Evolutionary conservation across 2,329 filamentous ascomycete genomes (phyloP), one percentile per base, ranked within the genome.

Genomic region (Colletotrichum melonis): DNA sequence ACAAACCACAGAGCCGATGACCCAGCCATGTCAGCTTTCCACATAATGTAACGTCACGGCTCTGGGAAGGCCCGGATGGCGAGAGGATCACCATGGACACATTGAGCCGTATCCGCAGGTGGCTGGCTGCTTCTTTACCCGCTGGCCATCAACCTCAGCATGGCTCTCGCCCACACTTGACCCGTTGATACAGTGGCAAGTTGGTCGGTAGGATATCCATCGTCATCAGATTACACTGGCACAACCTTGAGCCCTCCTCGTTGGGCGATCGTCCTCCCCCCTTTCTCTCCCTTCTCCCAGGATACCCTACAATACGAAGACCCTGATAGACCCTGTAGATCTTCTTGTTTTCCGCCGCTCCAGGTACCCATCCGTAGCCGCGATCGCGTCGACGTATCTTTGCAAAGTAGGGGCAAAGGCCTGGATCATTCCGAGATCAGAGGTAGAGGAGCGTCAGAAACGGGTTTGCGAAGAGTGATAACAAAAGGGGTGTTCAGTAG

Each of bases 1-100:
- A 7, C 7, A n/a, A 49, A 7, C 42, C 19, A 49, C 19, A n/a
- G 42, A 8, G 19, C 16, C 42, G 32, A 35, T 35, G 32, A 35
- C 5, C 9, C 54, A 42, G 38, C 57, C 28, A 52, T 59, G 66
- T 46, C 55, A 64, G n/a, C 38, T 24, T 42, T 42, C 57, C 22
- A n/a, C n/a, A 46, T 5, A 30, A 72, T 72, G 54, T 32, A 28
- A 69, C 66, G 35, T 46, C 49, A 32, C 35, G 65, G 59, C 54
- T 46, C 7, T 32, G 54, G 30, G 32, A 30, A 46, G 38, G 52
- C n/a, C 52, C 52, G 42, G 42, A 49, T 19, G 38, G 54, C 26
- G 42, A 42, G 52, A 42, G 38, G 38, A 42, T 42, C 38, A 42
- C 19, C 38, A 42, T 42, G 38, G 16, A 16, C 38, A 42, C 38